Evolutionary conservation across 2,329 filamentous ascomycete species (phyloP).

Genomic region (Aspergillus brasiliensis): DNA sequence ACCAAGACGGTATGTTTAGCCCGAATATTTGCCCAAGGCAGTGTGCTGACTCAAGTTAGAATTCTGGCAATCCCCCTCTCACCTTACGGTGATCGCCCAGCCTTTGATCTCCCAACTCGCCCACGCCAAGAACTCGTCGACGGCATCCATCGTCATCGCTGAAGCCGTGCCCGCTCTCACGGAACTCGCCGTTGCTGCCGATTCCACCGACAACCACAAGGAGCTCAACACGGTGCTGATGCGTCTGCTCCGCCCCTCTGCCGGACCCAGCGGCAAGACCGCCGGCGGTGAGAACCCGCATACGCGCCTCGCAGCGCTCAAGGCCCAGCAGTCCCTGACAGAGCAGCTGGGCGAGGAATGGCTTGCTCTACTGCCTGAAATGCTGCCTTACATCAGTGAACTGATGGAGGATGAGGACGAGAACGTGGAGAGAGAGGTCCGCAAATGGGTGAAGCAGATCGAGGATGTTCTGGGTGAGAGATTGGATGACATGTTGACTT

Average conservation of each 20-base stretch:
- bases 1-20: constrained; percentile 68
- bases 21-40: background rate
- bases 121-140: constrained; percentile 42
- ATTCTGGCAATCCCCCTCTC: constrained; percentile 91
- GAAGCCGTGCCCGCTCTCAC: constrained; percentile 74
- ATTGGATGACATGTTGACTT: constrained; percentile 88
- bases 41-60: constrained; percentile 43
- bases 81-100: constrained; percentile 73
- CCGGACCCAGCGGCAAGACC: constrained; percentile 28
- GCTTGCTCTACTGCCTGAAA: constrained; percentile 87
- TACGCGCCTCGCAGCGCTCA: constrained; percentile 78
- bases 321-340: constrained; percentile 77
- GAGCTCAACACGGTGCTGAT: constrained; percentile 79
- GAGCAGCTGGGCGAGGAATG: constrained; percentile 87
- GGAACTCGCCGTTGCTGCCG: constrained; percentile 76
- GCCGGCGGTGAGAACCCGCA: constrained; percentile 60
- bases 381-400: constrained; percentile 94
- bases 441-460: constrained; percentile 87
- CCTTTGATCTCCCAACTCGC: constrained; percentile 71
- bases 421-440: constrained; percentile 83
- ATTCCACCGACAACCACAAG: constrained; percentile 88
- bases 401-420: constrained; percentile 96
- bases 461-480: constrained; percentile 88
- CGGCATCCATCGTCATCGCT: constrained; percentile 49
- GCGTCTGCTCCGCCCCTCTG: constrained; percentile 69